Evolutionary conservation across 352 stramenopile genomes (phyloP), one percentile per base, ranked within the genome.

Genomic region (Phytophthora nicotianae): DNA sequence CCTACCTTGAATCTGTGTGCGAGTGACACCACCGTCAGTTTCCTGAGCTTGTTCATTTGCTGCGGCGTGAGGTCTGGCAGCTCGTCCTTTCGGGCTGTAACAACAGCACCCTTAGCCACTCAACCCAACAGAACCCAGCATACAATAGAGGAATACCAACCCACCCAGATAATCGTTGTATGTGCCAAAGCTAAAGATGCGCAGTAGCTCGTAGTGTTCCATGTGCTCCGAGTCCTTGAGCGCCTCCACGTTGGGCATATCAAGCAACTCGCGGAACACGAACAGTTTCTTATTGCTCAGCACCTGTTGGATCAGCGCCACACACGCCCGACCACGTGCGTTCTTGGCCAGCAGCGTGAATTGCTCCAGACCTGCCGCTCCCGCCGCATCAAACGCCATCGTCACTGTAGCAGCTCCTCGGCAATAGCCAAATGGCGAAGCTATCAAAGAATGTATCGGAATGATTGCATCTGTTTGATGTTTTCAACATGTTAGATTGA

Each of bases 271-370:
- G 19, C 92, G 88, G 64, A 98, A 98, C 19, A 98, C 90, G 65
- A 97, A 97, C 35, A 97, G 76, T 66, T 97, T 97, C 70, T 94
- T 95, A 72, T 96, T 95, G 46, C 68, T 89, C 24, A 98, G 75
- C 32, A 97, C 91, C 68, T 98, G 91, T 74, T 98, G 92, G 58
- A 98, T 95, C 38, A 98, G 77, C 40, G 88, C 91, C 50, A 96
- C 88, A 43, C 92, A 98, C n/a, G 91, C 92, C 5, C 88, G 74
- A 5, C 89, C 90, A 33, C 92, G 89, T 40, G 88, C 84, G 20
- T 94, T 94, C 76, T 97, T 97, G 13, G 91, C 92, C 49, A 98
- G 76, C 54, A 97, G 79, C 66, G 84, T 96, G 72, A 98, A 98
- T 74, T 98, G 91, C 83, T 97, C 92, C 26, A 98, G 76, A 64